These are phyloP conservation scores for Coix lacrymajobi DNA, from an alignment of 176 grass and related monocot genomes.

Conservation along the genomic window DNA sequence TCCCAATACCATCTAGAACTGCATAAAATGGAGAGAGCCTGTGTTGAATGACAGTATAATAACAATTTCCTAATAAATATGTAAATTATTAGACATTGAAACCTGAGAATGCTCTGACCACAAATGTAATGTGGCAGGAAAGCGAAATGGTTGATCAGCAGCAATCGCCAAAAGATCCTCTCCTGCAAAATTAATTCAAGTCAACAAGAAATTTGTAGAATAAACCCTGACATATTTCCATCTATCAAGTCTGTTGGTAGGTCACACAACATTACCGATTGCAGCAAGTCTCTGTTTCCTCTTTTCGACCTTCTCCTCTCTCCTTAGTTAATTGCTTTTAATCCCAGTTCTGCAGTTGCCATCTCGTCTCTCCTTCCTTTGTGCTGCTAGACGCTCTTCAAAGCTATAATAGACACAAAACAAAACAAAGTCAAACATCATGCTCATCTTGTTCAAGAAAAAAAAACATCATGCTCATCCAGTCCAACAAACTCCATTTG, in stretches of 20 bases:
- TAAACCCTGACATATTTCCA: slow-evolving; percentile 3
- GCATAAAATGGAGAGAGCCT: slow-evolving; percentile 34
- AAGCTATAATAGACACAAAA: slow-evolving; percentile 58
- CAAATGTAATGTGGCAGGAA: slow-evolving; percentile 98
- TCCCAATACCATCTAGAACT: slow-evolving; percentile 99
- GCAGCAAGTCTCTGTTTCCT: slow-evolving; percentile 95
- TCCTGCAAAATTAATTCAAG: slow-evolving; percentile 48
- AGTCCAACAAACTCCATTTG: slow-evolving; percentile 4
- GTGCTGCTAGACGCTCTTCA: slow-evolving; percentile 73
- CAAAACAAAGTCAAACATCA: slow-evolving; percentile 5
- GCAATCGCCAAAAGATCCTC: slow-evolving; percentile 98
- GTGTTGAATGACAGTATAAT: slow-evolving; percentile 12
- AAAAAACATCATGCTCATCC: neutral
- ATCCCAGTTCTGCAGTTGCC: slow-evolving; percentile 60
- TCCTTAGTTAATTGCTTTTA: slow-evolving; percentile 81
- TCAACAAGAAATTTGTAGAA: slow-evolving; percentile 17
- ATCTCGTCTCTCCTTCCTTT: slow-evolving; percentile 92
- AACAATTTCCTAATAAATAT: slow-evolving; percentile 9
- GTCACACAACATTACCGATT: slow-evolving; percentile 57
- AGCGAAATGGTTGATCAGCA: slow-evolving; percentile 96
- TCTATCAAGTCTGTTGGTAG: slow-evolving; percentile 8
- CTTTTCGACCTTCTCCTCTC: slow-evolving; percentile 88
- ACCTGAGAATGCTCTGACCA: slow-evolving; percentile 99
- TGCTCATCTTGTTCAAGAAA: slow-evolving; percentile 3
- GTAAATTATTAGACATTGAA: slow-evolving; percentile 23